Evolutionary conservation across 805 yeast species (phyloP), one percentile per base, ranked within the genome.

Genomic region (Wickerhamiella parazyma): DNA sequence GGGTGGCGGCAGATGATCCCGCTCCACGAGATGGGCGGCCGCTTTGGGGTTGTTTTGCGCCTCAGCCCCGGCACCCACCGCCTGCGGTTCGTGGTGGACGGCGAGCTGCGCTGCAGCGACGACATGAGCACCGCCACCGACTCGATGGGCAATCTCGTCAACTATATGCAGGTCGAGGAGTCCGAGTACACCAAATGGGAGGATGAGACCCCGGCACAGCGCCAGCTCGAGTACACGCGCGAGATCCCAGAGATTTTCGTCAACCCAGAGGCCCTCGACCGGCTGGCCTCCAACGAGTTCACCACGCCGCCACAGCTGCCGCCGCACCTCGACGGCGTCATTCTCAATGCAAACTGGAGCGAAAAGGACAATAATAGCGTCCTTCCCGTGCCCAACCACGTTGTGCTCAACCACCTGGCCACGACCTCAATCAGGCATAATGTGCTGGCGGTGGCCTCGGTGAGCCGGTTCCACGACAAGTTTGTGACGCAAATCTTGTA

Each of bases 1-100:
- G 95, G 95, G 3, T 91, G 98, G 97, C 70, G 95, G 52, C 89
- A 87, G 63, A 89, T 91, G 97, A 87, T 89, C 56, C 94, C 94
- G 33, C 66, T 91, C 54, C 71, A 71, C 24, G 75, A 64, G n/a
- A 47, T 50, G 35, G 59, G 54, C 26, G 51, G 46, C 38, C 56
- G 54, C 31, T 62, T 62, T 44, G 50, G 49, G 8, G 59, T 59
- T 2, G 55, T 56, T n/a, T 48, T 62, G 25, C 58, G 59, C 46
- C 55, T 62, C 19, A 94, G 95, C 0, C 77, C 81, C 5, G 96
- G 96, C 8, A 87, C 95, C 0, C 96, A 87, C 62, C 69, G 95
- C 50, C 83, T 89, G 63, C 75, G 95, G 56, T 87, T 87, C 58
- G 94, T 89, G 46, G 91, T 87, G 35, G 96, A 87, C 57, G 86